Conservation (phyloP, 768 basidiomycete genomes). For the Lactarius hatsudake region DNA sequence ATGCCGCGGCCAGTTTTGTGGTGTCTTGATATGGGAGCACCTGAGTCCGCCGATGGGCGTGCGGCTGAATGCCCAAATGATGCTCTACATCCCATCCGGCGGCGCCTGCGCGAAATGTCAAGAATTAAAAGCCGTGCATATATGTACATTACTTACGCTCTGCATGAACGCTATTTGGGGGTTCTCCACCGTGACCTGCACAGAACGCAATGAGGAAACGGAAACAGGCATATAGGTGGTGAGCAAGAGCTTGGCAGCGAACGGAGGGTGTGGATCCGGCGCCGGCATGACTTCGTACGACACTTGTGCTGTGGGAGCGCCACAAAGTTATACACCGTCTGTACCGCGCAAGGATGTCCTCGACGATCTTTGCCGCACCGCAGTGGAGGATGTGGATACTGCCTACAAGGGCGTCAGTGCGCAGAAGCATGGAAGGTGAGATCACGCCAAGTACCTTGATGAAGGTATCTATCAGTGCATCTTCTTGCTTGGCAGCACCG, state of each 20-base stretch:
- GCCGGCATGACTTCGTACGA: slow-evolving; percentile 52
- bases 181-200: background rate
- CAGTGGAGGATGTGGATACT: slow-evolving; percentile 42
- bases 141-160: no score
- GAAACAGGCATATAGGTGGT: slow-evolving; percentile 36
- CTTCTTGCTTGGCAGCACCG: slow-evolving; percentile 47
- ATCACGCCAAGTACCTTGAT: slow-evolving; percentile 36
- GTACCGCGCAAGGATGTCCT: slow-evolving; percentile 35
- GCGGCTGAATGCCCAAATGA: slow-evolving; percentile 62
- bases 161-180: slow-evolving; percentile 19
- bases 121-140: no score
- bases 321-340: slow-evolving; percentile 42
- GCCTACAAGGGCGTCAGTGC: slow-evolving; percentile 39
- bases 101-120: slow-evolving; percentile 38
- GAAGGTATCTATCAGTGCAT: slow-evolving; percentile 46
- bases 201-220: background rate
- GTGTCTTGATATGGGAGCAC: slow-evolving; percentile 51
- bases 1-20: slow-evolving; percentile 39
- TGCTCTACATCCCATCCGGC: slow-evolving; percentile 37
- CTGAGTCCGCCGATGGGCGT: slow-evolving; percentile 40
- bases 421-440: background rate
- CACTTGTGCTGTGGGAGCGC: slow-evolving; percentile 69
- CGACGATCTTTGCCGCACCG: slow-evolving; percentile 40
- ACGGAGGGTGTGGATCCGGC: slow-evolving; percentile 50
- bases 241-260: slow-evolving; percentile 45